Conservation (phyloP, 257 asterid species). For the Anisodus acutangulus region DNA sequence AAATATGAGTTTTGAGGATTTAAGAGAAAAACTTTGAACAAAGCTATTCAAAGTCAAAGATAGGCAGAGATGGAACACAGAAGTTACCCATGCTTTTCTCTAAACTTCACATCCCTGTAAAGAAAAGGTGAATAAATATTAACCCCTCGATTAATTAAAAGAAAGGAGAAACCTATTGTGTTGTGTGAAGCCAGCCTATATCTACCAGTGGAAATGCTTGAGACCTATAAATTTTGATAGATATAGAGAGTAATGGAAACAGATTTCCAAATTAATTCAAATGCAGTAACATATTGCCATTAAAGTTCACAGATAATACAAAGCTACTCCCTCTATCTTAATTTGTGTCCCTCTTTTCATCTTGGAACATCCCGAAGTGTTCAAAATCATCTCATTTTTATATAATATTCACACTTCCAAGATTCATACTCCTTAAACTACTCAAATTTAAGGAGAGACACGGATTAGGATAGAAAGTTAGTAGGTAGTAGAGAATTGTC, state of each 20-base stretch:
- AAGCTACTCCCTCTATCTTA: neutral
- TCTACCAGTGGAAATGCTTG: neutral
- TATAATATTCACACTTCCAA: neutral
- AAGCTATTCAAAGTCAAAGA: neutral
- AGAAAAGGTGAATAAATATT: conserved; percentile 15
- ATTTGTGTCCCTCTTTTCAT: neutral
- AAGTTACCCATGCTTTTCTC: neutral
- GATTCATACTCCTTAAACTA: neutral
- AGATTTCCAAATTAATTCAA: neutral
- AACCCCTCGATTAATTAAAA: neutral
- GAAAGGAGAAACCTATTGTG: neutral
- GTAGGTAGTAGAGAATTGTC: no score
- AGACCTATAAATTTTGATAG: neutral
- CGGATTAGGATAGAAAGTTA: no score
- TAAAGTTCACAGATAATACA: conserved; percentile 1
- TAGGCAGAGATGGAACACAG: neutral
- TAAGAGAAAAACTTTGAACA: neutral
- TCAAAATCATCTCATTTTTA: neutral
- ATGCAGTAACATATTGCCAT: neutral
- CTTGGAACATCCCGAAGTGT: neutral
- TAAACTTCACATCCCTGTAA: conserved; percentile 15
- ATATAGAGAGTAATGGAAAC: neutral
- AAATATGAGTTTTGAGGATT: neutral
- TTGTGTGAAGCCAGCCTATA: neutral
- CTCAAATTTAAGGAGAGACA: neutral